Evolutionary conservation across 2,329 filamentous ascomycete genomes (phyloP), one percentile per base, ranked within the genome.

Genomic region (Beauveria sp.): DNA sequence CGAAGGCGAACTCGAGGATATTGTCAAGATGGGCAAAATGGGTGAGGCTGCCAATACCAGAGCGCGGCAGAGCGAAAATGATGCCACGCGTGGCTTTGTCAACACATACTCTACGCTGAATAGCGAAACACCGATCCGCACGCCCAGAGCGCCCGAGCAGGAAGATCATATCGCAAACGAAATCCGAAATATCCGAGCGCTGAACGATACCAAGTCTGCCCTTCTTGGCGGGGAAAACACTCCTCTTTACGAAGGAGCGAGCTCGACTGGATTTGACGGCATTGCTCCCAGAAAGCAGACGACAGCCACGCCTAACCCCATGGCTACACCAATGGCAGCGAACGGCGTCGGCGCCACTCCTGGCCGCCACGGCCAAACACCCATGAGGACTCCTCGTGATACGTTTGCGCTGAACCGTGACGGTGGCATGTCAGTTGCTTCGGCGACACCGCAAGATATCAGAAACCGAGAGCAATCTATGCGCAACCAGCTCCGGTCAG

Each of bases 161-260:
- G 93, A 99, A 72, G 95, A 99, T 69, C 88, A 91, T 66, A 95
- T 99, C 63, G 92, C 93, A 66, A 99, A 98, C 72, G 95, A 99
- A 75, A 93, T 98, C 65, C 87, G 88, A 63, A 98, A 99, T 72
- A 96, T 97, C 53, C 86, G 90, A 66, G 91, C 95, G 8, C 79
- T 97, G 56, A 98, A 92, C 1, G 90, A 96, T 71, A 98, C 93
- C 0, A 90, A 98, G 69, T 98, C 95, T 22, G 96, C 91, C 10
- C 79, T 99, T 9, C 80, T 99, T 0, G 95, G 95, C 64, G 95
- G 93, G 16, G 95, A 99, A 66, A 98, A 98, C 69, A 93, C 92
- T 0, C 90, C 91, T 49, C 80, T 99, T 12, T 85, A 92, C 62
- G 90, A 96, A 70, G 91, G 91, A 6, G 77, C 82, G 50, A 87